Evolutionary conservation across 2,329 filamentous ascomycete species (phyloP), one percentile per base, ranked within the genome.

Genomic region (Aspergillus sp.): DNA sequence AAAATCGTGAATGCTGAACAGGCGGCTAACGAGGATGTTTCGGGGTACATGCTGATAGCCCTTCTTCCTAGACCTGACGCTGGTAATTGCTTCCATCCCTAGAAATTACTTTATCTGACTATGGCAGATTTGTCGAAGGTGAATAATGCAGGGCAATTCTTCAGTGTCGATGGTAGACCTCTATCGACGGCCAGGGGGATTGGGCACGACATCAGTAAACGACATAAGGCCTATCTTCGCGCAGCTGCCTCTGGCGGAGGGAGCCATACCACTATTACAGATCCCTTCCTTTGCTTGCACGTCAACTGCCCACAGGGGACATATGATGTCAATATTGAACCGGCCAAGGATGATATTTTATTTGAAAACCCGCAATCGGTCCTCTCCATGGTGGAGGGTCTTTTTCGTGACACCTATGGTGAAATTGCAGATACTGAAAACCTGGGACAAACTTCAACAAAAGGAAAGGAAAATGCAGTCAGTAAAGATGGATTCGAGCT

Each of bases 241-340:
- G 62, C 57, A 4, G 39, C 37, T 33, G 33, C 47, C 34, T 40
- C 53, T 42, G 20, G 15, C 35, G n/a, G 19, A 5, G 36, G 36
- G 12, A 4, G 36, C 35, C 4, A 48, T 41, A 41, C 36, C 14
- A 43, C 44, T 4, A 34, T 66, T 25, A 66, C 63, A 19, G 67
- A 75, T 30, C 72, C 72, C 0, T 78, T 79, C 45, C 44, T 78
- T 8, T 71, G 60, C 39, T 46, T 80, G 31, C 66, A 71, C 20
- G 63, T 80, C 6, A 44, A 46, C 2, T 80, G 74, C 48, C 68
- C 69, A 2, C 45, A 48, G 7, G 68, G 64, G 5, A 69, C 61
- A 26, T 80, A 80, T 47, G 76, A 80, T 52, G 63, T 68, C 4
- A 80, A 79, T 38, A 58, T 80, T 22, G 76, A 80, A 44, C 75